Percentiles rank a stretch among this genome's conserved stretches.
Conservation (phyloP, 2,329 filamentous ascomycete genomes). For the Daldinia eschscholtzii region DNA sequence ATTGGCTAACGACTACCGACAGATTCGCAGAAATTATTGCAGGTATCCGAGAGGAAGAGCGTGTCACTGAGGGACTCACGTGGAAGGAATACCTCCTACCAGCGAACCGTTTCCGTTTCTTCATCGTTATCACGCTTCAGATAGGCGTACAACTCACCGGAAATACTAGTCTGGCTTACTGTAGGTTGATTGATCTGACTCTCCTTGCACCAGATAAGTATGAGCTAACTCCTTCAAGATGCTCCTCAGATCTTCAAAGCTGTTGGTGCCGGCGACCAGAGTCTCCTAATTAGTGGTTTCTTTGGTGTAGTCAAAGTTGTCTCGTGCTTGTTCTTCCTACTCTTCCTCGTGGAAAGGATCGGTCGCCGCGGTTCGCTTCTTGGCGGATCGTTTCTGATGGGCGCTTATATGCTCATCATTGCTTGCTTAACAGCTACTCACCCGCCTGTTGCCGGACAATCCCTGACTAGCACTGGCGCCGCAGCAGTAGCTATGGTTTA, state of each 20-base stretch:
- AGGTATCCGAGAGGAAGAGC: slow-evolving; percentile 62
- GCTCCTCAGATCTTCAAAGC: slow-evolving; percentile 65
- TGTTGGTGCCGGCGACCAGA: slow-evolving; percentile 61
- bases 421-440: slow-evolving; percentile 61
- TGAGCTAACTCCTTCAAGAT: slow-evolving; percentile 50
- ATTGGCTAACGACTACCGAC: background rate
- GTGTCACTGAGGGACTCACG: slow-evolving; percentile 59
- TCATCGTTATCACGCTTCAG: slow-evolving; percentile 64
- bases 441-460: slow-evolving; percentile 53
- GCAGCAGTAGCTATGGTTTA: slow-evolving; percentile 65
- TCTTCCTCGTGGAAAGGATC: slow-evolving; percentile 63
- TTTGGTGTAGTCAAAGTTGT: slow-evolving; percentile 66
- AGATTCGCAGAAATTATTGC: slow-evolving; percentile 59
- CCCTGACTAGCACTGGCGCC: slow-evolving; percentile 57
- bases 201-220: no score
- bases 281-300: slow-evolving; percentile 64
- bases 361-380: slow-evolving; percentile 64
- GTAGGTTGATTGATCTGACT: slow-evolving; percentile 40
- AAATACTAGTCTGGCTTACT: slow-evolving; percentile 65
- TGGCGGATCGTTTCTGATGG: slow-evolving; percentile 63
- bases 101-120: slow-evolving; percentile 61
- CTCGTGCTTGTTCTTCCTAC: slow-evolving; percentile 60
- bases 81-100: slow-evolving; percentile 62
- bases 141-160: slow-evolving; percentile 63
- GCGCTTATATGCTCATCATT: slow-evolving; percentile 65